Base-by-base conservation (phyloP, 1,139 yeast species). In the Kurtzmaniella quercitrusa region DNA sequence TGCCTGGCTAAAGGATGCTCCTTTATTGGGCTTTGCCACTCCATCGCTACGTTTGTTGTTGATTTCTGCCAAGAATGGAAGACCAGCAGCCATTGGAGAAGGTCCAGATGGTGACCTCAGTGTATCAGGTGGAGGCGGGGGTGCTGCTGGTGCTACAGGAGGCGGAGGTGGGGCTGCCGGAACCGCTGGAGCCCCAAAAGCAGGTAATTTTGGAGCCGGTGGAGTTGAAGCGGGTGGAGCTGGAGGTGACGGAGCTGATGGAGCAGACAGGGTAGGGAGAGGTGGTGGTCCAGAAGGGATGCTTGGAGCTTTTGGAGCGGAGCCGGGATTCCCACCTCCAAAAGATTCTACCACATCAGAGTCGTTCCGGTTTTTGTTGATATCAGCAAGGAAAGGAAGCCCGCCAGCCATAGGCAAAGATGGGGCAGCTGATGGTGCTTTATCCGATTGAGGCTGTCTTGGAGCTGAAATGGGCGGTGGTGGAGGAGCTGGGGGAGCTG, bases 311-410 rank as follows among this genome's bases (percentile, higher is more conserved):
- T 19, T 4, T 2, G 44, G 40, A 24, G 44, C 38, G 23, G 34
- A n/a, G n/a, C n/a, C n/a, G n/a, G n/a, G n/a, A n/a, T n/a, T n/a
- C n/a, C n/a, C n/a, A n/a, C n/a, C n/a, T n/a, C n/a, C n/a, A n/a
- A n/a, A n/a, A n/a, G n/a, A n/a, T n/a, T 85, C 94, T 49, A 85
- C 76, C 0, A 91, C 86, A 39, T 74, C 76, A 0, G 73, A 51
- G 38, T 78, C 82, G 47, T 75, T 75, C 54, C 85, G 63, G 49
- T 73, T 77, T 39, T 74, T 72, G 51, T 78, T 77, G 38, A 80
- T 79, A 46, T 79, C 78, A 1, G 82, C 78, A 38, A 80, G 63
- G 52, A 80, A 79, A 5, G 81, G 78, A 12, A 75, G 55, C 0
- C 66, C 59, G 10, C 63, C 61, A 9, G 41, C 34, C 8, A 44